Evolutionary conservation across 2,329 filamentous ascomycete genomes (phyloP), one percentile per base, ranked within the genome.

Genomic region (Metarhizium rileyi): DNA sequence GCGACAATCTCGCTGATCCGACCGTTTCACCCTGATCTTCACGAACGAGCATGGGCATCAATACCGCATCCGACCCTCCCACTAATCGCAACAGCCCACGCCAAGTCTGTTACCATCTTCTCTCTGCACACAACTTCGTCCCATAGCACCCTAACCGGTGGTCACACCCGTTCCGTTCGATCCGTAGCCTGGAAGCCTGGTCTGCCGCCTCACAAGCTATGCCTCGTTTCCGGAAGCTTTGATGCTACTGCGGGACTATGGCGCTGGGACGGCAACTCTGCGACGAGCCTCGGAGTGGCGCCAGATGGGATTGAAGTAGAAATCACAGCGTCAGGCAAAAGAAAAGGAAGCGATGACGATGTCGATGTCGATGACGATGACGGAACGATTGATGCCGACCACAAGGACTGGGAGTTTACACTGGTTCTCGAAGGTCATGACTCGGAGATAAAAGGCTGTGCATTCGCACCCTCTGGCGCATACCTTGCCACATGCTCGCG

Each of bases 361-460:
- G 47, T 26, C 30, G 42, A n/a, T n/a, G n/a, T n/a, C 16, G 53
- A 52, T 10, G 38, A 50, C 22, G 45, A 44, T 7, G 47, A 33
- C 30, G 42, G 38, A 20, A 40, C 16, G 22, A 45, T 27, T 46
- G 22, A 57, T 52, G 23, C 49, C 49, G 44, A 42, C 54, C 80
- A 85, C 0, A 86, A 90, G 47, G 90, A 95, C 53, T 98, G 93
- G 87, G 84, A 90, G 47, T 94, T 96, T 61, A 87, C 87, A 0
- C 83, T 96, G 7, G 86, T 97, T 1, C 77, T 98, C 1, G 93
- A 97, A 61, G 93, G 93, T 0, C 93, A 97, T 65, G 93, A 97
- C 62, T 89, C 86, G 23, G 93, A 98, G 69, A 87, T 98, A 73
- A 86, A 96, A 73, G 74, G 78, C 27, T 81, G 91, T 54, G 76